Percentiles rank a stretch among this genome's conserved stretches.
Evolutionary conservation across 2,329 filamentous ascomycete species (phyloP).

Genomic region (Acrocalymma vagum): DNA sequence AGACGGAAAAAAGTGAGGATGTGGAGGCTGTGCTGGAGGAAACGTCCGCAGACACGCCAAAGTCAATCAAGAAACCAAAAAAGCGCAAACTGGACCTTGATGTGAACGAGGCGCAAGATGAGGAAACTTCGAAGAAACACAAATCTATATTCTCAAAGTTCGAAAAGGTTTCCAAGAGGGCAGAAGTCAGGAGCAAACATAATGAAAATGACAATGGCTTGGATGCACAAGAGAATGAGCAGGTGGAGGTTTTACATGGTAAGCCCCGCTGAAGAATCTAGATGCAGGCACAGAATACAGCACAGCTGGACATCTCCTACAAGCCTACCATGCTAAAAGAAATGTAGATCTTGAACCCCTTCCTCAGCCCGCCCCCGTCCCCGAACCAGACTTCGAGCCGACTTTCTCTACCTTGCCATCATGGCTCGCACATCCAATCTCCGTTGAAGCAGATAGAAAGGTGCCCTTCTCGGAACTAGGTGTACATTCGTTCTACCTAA

Average conservation of each 20-base stretch:
- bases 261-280: conserved; percentile 10
- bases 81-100: conserved; percentile 43
- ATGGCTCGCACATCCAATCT: conserved; percentile 82
- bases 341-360: conserved; percentile 74
- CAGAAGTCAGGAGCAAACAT: conserved; percentile 26
- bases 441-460: conserved; percentile 68
- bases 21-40: conserved; percentile 15
- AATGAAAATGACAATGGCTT: conserved; percentile 21
- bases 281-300: too few species aligned
- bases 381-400: conserved; percentile 65
- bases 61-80: conserved; percentile 41
- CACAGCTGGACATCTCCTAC: not conserved
- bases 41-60: conserved; percentile 12
- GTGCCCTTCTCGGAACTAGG: conserved; percentile 71
- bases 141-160: conserved; percentile 55
- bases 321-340: conserved; percentile 1
- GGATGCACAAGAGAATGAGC: conserved; percentile 46
- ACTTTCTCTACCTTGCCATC: conserved; percentile 80
- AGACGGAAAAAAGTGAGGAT: conserved; percentile 2
- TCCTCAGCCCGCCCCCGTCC: conserved; percentile 75
- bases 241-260: conserved; percentile 62
- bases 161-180: conserved; percentile 48
- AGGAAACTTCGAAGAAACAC: conserved; percentile 46
- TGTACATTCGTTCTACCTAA: conserved; percentile 67
- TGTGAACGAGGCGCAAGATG: conserved; percentile 26